Conservation (phyloP, 1,284 basidiomycete genomes). For the Puccinia hordei region DNA sequence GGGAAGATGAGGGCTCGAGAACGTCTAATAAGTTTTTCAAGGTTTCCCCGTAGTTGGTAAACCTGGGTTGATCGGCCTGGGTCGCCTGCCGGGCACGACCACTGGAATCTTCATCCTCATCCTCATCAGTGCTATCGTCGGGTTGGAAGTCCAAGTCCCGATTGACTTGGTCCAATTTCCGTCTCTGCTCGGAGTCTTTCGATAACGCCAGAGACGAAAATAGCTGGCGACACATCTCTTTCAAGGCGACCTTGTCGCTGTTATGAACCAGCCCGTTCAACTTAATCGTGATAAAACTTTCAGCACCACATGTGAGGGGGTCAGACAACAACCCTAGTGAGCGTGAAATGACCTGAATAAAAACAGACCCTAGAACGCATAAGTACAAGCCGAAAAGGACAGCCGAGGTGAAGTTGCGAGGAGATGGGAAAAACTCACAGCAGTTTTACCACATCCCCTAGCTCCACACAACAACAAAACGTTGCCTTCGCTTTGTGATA, state of each 20-base stretch:
- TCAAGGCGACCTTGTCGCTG: slow-evolving; percentile 82
- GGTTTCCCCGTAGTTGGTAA: slow-evolving; percentile 36
- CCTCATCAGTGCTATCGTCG: background rate
- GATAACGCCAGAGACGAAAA: slow-evolving; percentile 55
- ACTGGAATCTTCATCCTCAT: background rate
- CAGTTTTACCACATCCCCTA: slow-evolving; percentile 33
- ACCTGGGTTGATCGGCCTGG: background rate
- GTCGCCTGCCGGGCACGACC: background rate
- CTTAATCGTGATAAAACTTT: slow-evolving; percentile 71
- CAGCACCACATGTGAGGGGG: slow-evolving; percentile 55
- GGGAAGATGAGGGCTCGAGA: slow-evolving; percentile 17
- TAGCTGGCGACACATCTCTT: slow-evolving; percentile 85
- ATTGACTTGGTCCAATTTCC: slow-evolving; percentile 15
- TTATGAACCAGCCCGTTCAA: slow-evolving; percentile 82
- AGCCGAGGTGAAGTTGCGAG: background rate
- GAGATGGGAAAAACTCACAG: slow-evolving; percentile 2
- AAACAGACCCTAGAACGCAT: background rate
- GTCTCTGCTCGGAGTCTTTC: slow-evolving; percentile 26
- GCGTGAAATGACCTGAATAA: slow-evolving; percentile 20
- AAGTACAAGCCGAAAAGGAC: background rate
- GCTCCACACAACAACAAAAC: slow-evolving; percentile 29
- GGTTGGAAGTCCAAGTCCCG: background rate
- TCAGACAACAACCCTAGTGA: slow-evolving; percentile 15
- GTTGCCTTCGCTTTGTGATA: slow-evolving; percentile 30
- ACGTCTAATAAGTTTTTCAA: slow-evolving; percentile 33